Evolutionary conservation across 2,329 filamentous ascomycete genomes (phyloP).

Genomic region (Claviceps monticola): DNA sequence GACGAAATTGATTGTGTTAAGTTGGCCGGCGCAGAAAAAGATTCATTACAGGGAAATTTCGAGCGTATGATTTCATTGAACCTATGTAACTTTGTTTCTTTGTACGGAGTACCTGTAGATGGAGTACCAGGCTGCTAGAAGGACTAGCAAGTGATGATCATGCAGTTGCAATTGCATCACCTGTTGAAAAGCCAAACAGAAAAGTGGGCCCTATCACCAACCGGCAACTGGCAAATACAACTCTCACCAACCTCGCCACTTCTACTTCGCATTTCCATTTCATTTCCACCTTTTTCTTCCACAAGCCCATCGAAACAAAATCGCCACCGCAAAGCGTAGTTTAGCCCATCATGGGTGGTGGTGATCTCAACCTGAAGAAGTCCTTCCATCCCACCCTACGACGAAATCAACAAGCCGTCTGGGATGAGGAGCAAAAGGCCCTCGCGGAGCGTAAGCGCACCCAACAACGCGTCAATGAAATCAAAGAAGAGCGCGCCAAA

Average conservation of each 20-base stretch:
- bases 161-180: background rate
- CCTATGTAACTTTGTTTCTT: too few species aligned
- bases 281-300: background rate
- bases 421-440: conserved; percentile 82
- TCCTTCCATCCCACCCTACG: conserved; percentile 87
- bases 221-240: background rate
- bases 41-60: too few species aligned
- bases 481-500: conserved; percentile 83
- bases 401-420: conserved; percentile 82
- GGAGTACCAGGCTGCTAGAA: too few species aligned
- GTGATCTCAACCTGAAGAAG: conserved; percentile 90
- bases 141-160: background rate
- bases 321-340: background rate
- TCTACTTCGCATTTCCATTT: background rate
- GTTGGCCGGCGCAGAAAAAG: too few species aligned
- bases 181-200: background rate
- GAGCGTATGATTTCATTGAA: too few species aligned
- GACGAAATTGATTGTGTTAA: too few species aligned
- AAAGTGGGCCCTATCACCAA: background rate
- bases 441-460: conserved; percentile 91
- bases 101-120: too few species aligned
- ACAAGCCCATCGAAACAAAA: background rate
- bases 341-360: conserved; percentile 62
- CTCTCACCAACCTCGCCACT: conserved; percentile 1
- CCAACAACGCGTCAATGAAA: conserved; percentile 80